Evolutionary conservation across 179 eudicot species (phyloP).

Genomic region (Beta macrorhiza): DNA sequence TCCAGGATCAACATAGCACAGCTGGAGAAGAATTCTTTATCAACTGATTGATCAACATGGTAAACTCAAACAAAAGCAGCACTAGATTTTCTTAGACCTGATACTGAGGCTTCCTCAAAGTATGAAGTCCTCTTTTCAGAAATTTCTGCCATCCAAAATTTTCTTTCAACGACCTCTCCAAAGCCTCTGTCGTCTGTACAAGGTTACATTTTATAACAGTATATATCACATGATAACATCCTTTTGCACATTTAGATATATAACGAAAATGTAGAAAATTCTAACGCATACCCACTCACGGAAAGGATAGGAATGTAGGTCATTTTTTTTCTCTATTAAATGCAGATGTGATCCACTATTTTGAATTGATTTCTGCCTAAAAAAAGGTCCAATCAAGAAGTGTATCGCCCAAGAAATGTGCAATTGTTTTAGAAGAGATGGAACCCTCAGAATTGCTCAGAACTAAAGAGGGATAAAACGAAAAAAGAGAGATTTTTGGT

Average conservation of each 20-base stretch:
- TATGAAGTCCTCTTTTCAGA: conserved; percentile 87
- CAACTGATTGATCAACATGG: conserved; percentile 11
- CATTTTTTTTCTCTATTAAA: neutral
- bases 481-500: neutral
- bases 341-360: neutral
- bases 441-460: neutral
- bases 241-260: neutral
- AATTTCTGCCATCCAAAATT: conserved; percentile 79
- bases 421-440: neutral
- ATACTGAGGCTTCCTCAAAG: conserved; percentile 83
- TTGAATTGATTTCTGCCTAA: neutral
- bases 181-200: conserved; percentile 59
- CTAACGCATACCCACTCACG: no score
- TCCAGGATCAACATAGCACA: conserved; percentile 87
- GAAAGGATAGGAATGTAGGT: neutral
- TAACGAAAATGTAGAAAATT: neutral
- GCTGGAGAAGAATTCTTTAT: conserved; percentile 39
- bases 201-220: neutral
- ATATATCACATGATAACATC: neutral
- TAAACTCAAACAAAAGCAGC: neutral
- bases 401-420: neutral
- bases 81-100: conserved; percentile 48
- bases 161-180: conserved; percentile 60
- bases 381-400: neutral
- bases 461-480: neutral